phyloP scores from a whole-genome alignment of 495 filamentous ascomycete species.

The Cenococcum geophilum region DNA sequence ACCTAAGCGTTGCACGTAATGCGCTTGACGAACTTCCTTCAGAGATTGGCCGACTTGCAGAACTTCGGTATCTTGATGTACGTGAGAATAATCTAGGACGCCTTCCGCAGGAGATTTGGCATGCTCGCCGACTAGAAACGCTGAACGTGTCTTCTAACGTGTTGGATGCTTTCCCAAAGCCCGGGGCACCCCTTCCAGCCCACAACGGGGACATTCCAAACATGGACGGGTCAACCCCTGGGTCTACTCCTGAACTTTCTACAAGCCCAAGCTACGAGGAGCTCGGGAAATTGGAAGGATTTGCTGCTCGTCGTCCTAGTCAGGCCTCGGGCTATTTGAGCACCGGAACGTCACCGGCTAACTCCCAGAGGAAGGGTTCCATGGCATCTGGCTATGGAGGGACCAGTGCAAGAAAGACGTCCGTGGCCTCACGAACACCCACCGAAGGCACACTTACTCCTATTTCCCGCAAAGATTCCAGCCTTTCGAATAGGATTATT shows the following conservation, averaged over 20 bases:
- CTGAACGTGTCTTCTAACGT: conserved; percentile 95
- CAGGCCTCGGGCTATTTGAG: conserved; percentile 74
- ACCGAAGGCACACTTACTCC: conserved; percentile 57
- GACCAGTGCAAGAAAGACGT: conserved; percentile 72
- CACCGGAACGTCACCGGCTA: conserved; percentile 63
- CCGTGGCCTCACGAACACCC: conserved; percentile 62
- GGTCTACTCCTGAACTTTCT: conserved; percentile 47
- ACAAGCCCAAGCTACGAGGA: conserved; percentile 71
- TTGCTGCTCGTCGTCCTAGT: conserved; percentile 65
- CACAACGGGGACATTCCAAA: conserved; percentile 11
- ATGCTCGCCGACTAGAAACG: conserved; percentile 77
- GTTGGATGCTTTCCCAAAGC: conserved; percentile 82
- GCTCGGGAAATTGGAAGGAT: conserved; percentile 60
- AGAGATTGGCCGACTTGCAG: conserved; percentile 77
- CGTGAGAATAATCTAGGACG: conserved; percentile 86
- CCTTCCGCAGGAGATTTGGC: conserved; percentile 89
- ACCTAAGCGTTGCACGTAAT: conserved; percentile 91
- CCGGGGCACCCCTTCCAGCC: conserved; percentile 31
- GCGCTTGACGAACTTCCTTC: conserved; percentile 72
- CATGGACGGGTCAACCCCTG: conserved; percentile 41
- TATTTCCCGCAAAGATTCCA: conserved; percentile 76
- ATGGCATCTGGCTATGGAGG: conserved; percentile 68
- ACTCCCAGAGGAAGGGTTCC: conserved; percentile 66
- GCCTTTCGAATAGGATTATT: conserved; percentile 62
- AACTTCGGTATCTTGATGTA: conserved; percentile 78